Conservation (phyloP, 768 basidiomycete genomes). For the Krasilnikovozyma curviuscula region DNA sequence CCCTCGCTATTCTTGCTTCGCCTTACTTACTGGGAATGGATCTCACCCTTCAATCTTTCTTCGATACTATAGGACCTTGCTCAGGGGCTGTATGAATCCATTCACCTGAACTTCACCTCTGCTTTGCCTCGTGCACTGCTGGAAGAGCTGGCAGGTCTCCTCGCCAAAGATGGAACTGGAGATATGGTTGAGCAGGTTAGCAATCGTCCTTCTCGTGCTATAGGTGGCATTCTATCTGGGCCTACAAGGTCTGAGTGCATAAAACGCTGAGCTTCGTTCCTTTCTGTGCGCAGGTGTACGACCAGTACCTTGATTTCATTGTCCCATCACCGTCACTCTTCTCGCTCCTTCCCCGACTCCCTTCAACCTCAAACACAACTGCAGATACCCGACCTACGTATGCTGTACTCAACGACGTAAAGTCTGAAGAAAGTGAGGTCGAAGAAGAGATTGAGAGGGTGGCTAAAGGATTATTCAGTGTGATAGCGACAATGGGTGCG, state of each 20-base stretch:
- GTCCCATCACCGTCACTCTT: constrained; percentile 81
- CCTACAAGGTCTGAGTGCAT: not conserved
- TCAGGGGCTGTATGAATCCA: constrained; percentile 74
- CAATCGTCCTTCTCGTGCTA: constrained; percentile 6
- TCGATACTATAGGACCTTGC: constrained; percentile 46
- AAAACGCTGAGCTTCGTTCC: not conserved
- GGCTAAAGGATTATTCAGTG: constrained; percentile 75
- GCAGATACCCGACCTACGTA: constrained; percentile 40
- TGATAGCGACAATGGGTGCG: constrained; percentile 66
- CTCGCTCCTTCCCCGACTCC: constrained; percentile 46
- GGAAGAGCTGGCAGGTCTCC: constrained; percentile 78
- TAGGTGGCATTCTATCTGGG: not conserved
- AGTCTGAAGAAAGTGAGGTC: constrained; percentile 71
- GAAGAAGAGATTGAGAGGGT: constrained; percentile 85
- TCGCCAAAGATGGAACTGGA: constrained; percentile 63
- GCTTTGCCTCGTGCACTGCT: constrained; percentile 69
- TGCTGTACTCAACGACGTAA: constrained; percentile 71
- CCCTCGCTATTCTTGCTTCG: not conserved
- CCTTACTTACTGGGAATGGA: not conserved
- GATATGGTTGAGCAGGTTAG: constrained; percentile 62
- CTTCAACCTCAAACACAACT: not conserved
- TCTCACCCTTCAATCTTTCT: not conserved
- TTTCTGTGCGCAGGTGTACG: constrained; percentile 45
- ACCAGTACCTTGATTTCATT: constrained; percentile 94
- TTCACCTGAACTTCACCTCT: constrained; percentile 87